Conservation (phyloP, 257 asterid genomes). For the Solanum lignicaule region DNA sequence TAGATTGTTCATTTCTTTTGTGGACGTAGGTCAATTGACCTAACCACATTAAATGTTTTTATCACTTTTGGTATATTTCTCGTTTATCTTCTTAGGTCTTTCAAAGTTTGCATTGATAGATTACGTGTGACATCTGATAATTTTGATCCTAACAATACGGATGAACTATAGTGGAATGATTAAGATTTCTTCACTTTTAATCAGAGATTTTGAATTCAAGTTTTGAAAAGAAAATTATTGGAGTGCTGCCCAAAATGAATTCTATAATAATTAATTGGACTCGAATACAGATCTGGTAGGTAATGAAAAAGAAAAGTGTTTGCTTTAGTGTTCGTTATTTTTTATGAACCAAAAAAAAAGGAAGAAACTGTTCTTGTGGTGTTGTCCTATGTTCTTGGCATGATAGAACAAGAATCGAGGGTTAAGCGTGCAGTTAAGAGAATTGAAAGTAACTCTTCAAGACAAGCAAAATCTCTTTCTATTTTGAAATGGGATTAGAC, state of each 20-base stretch:
- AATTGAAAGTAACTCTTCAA: conserved; percentile 8
- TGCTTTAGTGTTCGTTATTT: neutral
- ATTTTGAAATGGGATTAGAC: neutral
- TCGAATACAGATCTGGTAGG: neutral
- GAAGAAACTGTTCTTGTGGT: neutral
- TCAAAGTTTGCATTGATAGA: fast-evolving
- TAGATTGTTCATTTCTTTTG: too few species aligned
- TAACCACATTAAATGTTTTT: too few species aligned
- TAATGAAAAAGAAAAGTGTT: neutral
- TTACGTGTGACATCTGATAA: neutral
- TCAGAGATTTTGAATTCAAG: too few species aligned
- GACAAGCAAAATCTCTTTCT: neutral
- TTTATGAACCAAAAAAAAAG: neutral
- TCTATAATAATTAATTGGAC: too few species aligned
- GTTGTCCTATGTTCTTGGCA: conserved; percentile 1
- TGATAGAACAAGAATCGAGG: neutral
- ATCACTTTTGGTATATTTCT: neutral
- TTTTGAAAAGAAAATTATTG: too few species aligned
- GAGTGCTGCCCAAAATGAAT: neutral
- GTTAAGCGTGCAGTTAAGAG: neutral
- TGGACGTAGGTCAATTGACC: fast-evolving
- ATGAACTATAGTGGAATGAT: too few species aligned
- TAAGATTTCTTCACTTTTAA: too few species aligned
- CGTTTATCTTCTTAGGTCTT: neutral
- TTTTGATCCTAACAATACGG: too few species aligned